phyloP scores from a whole-genome alignment of 179 eudicot genomes.

The Camellia oleifera region DNA sequence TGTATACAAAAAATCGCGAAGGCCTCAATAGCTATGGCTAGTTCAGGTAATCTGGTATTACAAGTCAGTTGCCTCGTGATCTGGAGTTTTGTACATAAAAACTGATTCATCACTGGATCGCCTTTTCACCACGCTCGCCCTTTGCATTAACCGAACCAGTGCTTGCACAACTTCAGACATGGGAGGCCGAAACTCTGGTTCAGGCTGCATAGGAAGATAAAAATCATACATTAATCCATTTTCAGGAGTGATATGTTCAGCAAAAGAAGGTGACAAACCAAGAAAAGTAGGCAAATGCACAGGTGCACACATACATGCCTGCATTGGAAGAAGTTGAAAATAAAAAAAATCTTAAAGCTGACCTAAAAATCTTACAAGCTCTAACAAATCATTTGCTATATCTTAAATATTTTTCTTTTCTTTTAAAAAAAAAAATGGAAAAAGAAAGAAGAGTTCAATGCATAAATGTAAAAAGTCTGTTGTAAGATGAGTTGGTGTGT shows the following conservation, averaged over 20 bases:
- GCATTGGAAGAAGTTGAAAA: no score
- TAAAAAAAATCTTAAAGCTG: not conserved
- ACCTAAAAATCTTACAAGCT: no score
- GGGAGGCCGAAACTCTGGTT: constrained; percentile 95
- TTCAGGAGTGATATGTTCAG: not conserved
- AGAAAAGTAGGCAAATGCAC: no score
- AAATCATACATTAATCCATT: not conserved
- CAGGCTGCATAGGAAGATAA: constrained; percentile 52
- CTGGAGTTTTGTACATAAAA: constrained; percentile 72
- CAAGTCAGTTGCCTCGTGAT: constrained; percentile 63
- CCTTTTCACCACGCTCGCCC: constrained; percentile 79
- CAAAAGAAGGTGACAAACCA: no score
- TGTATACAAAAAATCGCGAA: constrained; percentile 14
- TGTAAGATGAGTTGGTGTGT: not conserved
- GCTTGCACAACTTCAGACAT: constrained; percentile 99
- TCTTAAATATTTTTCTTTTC: not conserved
- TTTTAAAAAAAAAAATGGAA: no score
- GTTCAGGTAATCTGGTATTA: constrained; percentile 24
- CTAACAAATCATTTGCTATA: not conserved
- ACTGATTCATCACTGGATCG: constrained; percentile 76
- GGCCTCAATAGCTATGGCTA: not conserved
- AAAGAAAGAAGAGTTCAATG: no score
- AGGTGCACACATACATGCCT: no score
- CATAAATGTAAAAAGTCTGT: not conserved
- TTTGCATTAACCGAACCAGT: constrained; percentile 84